phyloP scores from a whole-genome alignment of 805 yeast genomes.

The Suhomyces emberorum region DNA sequence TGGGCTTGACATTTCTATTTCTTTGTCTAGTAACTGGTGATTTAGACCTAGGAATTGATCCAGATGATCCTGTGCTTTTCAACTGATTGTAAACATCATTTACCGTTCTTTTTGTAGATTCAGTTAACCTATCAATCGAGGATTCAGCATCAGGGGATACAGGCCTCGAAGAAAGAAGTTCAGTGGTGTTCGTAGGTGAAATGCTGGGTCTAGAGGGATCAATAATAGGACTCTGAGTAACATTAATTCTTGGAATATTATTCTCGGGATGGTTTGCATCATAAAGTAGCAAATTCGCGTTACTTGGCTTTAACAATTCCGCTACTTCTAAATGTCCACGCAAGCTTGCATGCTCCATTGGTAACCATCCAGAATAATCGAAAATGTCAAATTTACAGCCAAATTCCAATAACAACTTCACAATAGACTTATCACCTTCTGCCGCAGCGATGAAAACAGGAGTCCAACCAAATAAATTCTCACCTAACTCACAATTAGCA shows the following conservation, averaged over 20 bases:
- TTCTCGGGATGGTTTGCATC: slow-evolving; percentile 37
- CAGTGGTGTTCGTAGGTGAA: background rate
- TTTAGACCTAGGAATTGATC: slow-evolving; percentile 15
- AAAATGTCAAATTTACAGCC: slow-evolving; percentile 54
- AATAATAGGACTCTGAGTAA: background rate
- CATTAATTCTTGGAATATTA: slow-evolving; percentile 22
- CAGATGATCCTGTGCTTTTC: slow-evolving; percentile 23
- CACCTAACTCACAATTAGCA: slow-evolving; percentile 76
- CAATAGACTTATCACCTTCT: slow-evolving; percentile 67
- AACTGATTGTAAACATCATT: slow-evolving; percentile 40
- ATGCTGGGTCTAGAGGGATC: background rate
- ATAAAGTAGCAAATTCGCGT: slow-evolving; percentile 31
- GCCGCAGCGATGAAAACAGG: slow-evolving; percentile 88
- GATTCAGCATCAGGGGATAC: slow-evolving; percentile 10
- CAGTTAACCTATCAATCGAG: slow-evolving; percentile 38
- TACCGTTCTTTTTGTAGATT: slow-evolving; percentile 27
- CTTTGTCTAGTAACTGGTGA: slow-evolving; percentile 15
- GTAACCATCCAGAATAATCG: slow-evolving; percentile 93
- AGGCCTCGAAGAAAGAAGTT: slow-evolving; percentile 13
- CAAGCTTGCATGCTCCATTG: slow-evolving; percentile 93
- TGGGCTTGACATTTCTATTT: slow-evolving; percentile 42
- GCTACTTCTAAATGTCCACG: slow-evolving; percentile 81
- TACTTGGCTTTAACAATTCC: slow-evolving; percentile 51
- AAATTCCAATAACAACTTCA: slow-evolving; percentile 47
- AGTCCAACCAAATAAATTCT: slow-evolving; percentile 86